Base-by-base conservation (phyloP, 2,329 filamentous ascomycete genomes). In the Epichloe gansuensis region DNA sequence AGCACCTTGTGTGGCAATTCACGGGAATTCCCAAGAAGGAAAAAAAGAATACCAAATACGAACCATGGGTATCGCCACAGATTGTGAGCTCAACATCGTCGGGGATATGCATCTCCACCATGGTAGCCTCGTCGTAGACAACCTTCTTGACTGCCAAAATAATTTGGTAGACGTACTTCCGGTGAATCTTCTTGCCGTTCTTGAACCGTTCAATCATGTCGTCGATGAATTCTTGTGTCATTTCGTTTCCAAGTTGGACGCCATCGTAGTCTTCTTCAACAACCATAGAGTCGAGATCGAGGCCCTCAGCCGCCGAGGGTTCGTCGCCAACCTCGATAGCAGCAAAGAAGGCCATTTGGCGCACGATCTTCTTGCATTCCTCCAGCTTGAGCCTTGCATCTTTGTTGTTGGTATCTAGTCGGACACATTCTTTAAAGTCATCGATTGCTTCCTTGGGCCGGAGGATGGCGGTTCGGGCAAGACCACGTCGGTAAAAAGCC, bases 131-230 rank as follows among this genome's bases (percentile, higher is more conserved):
- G 51, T 90, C 83, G 67, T 91, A 91, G 46, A 95, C 85, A 54
- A 98, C 80, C 57, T 95, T 85, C 75, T 87, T 89, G 61, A 94
- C 88, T 5, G 88, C 87, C 61, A 96, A 73, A 62, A 98, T 79
- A 65, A 98, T 98, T 72, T 96, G 89, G 75, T 91, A 97, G 59
- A 91, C 93, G 66, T 96, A 98, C 78, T 97, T 98, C 72, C 82
- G 85, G 69, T 93, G 89, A 53, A 98, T 78, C 71, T 88, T 91
- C 78, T 98, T 97, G 65, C 93, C 93, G 49, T 81, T 85, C 79
- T 94, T 95, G 79, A 98, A 98, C 35, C 93, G 78, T 68, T 93
- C 81, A 53, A 89, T 91, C 91, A 97, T 96, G 72, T 98, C 91
- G 62, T 94, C 87, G 62, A 98, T 88, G 65, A 98, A 98, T 62